A percentile compares a stretch with the other conserved stretches of the same genome.
phyloP scores from a whole-genome alignment of 495 filamentous ascomycete species.

The Lentithecium fluviatile region DNA sequence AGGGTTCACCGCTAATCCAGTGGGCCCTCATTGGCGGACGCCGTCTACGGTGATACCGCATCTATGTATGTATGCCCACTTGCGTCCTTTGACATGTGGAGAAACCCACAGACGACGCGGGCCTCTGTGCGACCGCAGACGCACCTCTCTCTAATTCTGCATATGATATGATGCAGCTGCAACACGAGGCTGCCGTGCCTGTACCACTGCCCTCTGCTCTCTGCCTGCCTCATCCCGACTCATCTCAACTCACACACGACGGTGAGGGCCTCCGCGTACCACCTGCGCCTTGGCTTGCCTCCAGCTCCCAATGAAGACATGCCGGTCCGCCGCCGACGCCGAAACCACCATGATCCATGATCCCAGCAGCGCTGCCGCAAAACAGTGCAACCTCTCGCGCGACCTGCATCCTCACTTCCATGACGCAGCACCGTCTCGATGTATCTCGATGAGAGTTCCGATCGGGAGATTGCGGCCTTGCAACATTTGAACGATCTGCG shows the following conservation, averaged over 20 bases:
- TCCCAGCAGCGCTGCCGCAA: slow-evolving; percentile 1
- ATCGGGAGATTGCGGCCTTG: too few relatives aligned
- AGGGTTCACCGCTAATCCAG: not conserved
- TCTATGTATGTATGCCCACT: too few relatives aligned
- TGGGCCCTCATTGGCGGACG: not conserved
- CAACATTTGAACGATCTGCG: too few relatives aligned
- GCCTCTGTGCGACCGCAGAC: not conserved
- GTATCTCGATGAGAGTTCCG: not conserved
- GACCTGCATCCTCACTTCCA: not conserved
- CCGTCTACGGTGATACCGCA: not conserved
- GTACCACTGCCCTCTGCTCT: too few relatives aligned
- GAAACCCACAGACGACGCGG: not conserved
- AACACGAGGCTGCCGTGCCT: not conserved
- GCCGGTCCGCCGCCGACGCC: too few relatives aligned
- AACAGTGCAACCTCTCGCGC: slow-evolving; percentile 1
- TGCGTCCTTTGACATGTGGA: not conserved
- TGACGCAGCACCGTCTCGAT: not conserved
- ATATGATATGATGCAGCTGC: too few relatives aligned
- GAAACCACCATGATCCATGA: slow-evolving; percentile 7
- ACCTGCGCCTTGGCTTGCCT: not conserved
- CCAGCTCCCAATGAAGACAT: not conserved
- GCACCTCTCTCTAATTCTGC: not conserved
- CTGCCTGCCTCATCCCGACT: not conserved
- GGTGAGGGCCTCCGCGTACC: not conserved
- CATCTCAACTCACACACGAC: not conserved